Evolutionary conservation across 176 grass and related monocot species (phyloP).

Genomic region (Areca catechu): DNA sequence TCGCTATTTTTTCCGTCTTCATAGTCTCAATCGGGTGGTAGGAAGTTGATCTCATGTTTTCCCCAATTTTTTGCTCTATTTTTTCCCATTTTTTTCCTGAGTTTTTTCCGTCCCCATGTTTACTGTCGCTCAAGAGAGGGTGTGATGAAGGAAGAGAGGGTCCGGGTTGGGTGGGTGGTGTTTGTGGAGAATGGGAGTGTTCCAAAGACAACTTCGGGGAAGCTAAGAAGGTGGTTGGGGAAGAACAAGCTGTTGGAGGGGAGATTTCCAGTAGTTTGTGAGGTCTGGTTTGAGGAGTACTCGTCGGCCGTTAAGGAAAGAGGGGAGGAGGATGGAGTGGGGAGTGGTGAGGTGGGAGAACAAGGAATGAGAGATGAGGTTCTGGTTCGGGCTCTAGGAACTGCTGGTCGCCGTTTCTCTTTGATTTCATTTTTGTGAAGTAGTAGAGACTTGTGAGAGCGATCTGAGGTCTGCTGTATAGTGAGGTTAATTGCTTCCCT

Average conservation of each 20-base stretch:
- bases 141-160: slow-evolving; percentile 20
- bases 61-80: too few species aligned
- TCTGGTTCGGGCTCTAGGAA: neutral
- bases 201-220: slow-evolving; percentile 57
- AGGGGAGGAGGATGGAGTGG: neutral
- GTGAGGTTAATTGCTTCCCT: too few species aligned
- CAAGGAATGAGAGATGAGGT: too few species aligned
- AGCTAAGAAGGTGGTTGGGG: slow-evolving; percentile 35
- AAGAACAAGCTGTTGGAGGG: slow-evolving; percentile 35
- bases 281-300: slow-evolving; percentile 13
- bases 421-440: slow-evolving; percentile 35
- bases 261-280: slow-evolving; percentile 10
- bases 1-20: too few species aligned
- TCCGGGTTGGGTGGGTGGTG: slow-evolving; percentile 25
- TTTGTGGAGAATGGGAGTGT: slow-evolving; percentile 28
- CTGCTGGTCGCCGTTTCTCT: slow-evolving; percentile 7
- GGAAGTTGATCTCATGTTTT: too few species aligned
- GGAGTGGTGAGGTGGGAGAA: too few species aligned
- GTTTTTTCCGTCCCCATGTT: too few species aligned
- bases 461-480: too few species aligned
- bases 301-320: neutral
- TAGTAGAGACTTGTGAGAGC: too few species aligned
- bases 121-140: too few species aligned
- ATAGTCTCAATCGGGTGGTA: too few species aligned
- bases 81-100: too few species aligned